Conservation (phyloP, 768 basidiomycete species). For the Termitomyces sp. region DNA sequence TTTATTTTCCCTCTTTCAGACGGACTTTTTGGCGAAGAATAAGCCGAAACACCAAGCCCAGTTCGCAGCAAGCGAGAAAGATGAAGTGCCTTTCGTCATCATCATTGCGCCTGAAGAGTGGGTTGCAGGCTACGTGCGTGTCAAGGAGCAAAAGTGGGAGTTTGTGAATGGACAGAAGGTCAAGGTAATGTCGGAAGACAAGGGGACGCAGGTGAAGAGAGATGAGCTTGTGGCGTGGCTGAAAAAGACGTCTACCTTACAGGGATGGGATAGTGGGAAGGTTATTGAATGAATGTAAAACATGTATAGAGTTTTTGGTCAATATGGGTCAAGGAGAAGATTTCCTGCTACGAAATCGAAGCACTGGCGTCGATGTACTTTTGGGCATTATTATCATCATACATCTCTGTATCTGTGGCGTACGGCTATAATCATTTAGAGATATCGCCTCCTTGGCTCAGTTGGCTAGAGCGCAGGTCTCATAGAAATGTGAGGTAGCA, state of each 20-base stretch:
- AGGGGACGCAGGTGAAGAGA: constrained; percentile 62
- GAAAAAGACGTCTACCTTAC: constrained; percentile 40
- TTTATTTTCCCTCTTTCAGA: constrained; percentile 36
- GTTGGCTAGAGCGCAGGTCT: constrained; percentile 4
- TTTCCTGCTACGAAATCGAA: too few relatives aligned
- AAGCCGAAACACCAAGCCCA: constrained; percentile 88
- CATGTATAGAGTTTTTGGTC: neutral
- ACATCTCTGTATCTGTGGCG: neutral
- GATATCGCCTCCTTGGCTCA: neutral
- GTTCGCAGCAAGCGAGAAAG: constrained; percentile 86
- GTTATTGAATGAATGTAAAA: constrained; percentile 1
- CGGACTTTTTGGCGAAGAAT: constrained; percentile 88
- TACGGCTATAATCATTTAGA: rapidly evolving
- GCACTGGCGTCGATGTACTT: too few relatives aligned
- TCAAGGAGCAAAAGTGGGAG: constrained; percentile 90
- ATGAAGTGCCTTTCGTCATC: constrained; percentile 89
- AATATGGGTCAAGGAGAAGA: too few relatives aligned
- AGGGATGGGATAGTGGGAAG: constrained; percentile 34
- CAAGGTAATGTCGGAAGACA: constrained; percentile 57
- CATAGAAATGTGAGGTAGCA: neutral
- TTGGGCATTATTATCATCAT: too few relatives aligned
- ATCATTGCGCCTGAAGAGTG: constrained; percentile 89
- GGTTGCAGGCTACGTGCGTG: constrained; percentile 75
- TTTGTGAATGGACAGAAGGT: constrained; percentile 65
- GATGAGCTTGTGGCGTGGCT: constrained; percentile 61